Percentiles rank a stretch among this genome's conserved stretches.
Evolutionary conservation across 768 basidiomycete species (phyloP).

Genomic region (Suillus alpinus): DNA sequence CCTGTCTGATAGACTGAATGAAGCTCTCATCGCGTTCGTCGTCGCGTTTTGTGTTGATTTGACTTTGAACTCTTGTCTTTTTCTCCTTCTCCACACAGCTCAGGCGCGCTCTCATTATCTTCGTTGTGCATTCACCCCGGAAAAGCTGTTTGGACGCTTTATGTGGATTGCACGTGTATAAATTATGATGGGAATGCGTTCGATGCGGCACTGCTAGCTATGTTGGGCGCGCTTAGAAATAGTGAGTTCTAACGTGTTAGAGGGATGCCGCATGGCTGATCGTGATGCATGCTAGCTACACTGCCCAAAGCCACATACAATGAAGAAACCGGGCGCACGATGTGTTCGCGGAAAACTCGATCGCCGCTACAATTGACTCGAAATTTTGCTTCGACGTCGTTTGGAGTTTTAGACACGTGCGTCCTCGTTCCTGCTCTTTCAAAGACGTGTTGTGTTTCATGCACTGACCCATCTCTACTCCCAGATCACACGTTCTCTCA

Average conservation of each 20-base stretch:
- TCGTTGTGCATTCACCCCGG: constrained; percentile 79
- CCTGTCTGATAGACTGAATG: constrained; percentile 78
- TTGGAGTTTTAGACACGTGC: constrained; percentile 2
- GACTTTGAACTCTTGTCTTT: constrained; percentile 3
- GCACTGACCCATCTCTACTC: background rate
- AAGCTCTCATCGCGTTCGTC: constrained; percentile 70
- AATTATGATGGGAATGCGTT: constrained; percentile 97
- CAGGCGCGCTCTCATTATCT: constrained; percentile 58
- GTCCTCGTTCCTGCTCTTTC: background rate
- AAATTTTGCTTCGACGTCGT: background rate
- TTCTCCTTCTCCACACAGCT: constrained; percentile 39
- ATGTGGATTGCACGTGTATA: constrained; percentile 91
- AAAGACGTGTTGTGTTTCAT: background rate
- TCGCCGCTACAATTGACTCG: constrained; percentile 41
- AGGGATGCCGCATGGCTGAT: constrained; percentile 7
- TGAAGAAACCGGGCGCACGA: constrained; percentile 58
- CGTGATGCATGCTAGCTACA: constrained; percentile 41
- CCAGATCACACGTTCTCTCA: constrained; percentile 53
- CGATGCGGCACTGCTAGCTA: constrained; percentile 85
- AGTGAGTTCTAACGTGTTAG: constrained; percentile 47
- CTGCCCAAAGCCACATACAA: constrained; percentile 69
- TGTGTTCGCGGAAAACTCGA: constrained; percentile 52
- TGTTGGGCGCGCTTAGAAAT: constrained; percentile 82
- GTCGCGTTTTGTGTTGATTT: background rate
- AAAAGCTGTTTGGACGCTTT: constrained; percentile 89